A percentile compares a stretch with the other conserved stretches of the same genome.
These are phyloP conservation scores for Comarum palustre DNA, from an alignment of 306 rosid genomes.

Conservation along the genomic window DNA sequence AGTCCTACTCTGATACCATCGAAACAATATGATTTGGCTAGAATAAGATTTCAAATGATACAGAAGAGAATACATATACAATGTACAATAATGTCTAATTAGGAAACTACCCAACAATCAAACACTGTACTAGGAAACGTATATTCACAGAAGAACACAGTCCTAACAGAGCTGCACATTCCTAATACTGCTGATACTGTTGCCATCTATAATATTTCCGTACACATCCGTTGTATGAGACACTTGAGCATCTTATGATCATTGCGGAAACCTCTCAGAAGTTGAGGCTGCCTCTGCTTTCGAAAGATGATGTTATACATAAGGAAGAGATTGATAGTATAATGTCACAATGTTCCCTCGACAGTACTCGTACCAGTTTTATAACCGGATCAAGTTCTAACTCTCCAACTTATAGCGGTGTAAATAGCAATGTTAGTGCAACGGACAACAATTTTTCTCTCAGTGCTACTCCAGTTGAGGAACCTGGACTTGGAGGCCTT, in stretches of 20 bases:
- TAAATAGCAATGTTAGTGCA: slow-evolving; percentile 47
- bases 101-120: no score
- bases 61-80: no score
- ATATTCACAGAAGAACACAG: no score
- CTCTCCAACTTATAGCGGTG: slow-evolving; percentile 57
- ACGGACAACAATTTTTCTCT: slow-evolving; percentile 34
- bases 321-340: slow-evolving; percentile 84
- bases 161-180: no score
- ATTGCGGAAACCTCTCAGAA: slow-evolving; percentile 90
- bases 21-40: no score
- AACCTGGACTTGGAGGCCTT: slow-evolving; percentile 84
- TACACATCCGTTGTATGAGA: no score
- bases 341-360: slow-evolving; percentile 63
- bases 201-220: no score
- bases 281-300: slow-evolving; percentile 79
- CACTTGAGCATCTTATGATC: slow-evolving; percentile 79
- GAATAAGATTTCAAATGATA: no score
- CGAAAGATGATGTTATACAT: slow-evolving; percentile 85
- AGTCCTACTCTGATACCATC: no score
- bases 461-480: slow-evolving; percentile 46
- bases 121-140: no score
- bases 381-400: slow-evolving; percentile 57
- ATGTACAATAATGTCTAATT: no score
- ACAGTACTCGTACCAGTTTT: slow-evolving; percentile 52
- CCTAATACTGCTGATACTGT: no score